These are phyloP conservation scores for Irpex sp. DNA, from an alignment of 1,284 basidiomycete genomes.

Conservation along the genomic window DNA sequence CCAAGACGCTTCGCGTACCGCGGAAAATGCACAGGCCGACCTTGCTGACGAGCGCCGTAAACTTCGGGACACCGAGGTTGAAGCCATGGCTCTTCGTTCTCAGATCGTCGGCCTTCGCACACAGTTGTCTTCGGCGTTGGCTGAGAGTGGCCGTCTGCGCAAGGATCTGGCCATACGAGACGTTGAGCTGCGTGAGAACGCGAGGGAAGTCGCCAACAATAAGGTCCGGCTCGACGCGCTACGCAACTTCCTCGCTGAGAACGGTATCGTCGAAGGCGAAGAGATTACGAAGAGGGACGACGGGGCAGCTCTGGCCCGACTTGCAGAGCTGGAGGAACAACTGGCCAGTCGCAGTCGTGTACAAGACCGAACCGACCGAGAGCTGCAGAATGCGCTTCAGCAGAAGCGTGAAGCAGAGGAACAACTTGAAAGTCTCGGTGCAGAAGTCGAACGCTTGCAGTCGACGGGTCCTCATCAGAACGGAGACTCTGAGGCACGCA, in stretches of 20 bases:
- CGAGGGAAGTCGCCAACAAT: conserved; percentile 69
- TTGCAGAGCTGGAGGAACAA: conserved; percentile 72
- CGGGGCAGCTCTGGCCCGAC: conserved; percentile 44
- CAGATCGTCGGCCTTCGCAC: conserved; percentile 79
- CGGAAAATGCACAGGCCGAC: conserved; percentile 68
- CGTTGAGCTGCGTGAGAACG: conserved; percentile 60
- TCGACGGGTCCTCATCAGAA: conserved; percentile 34
- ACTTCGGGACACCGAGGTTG: conserved; percentile 65
- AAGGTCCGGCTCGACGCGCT: conserved; percentile 80
- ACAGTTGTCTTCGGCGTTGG: conserved; percentile 71
- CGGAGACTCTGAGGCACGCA: conserved; percentile 47
- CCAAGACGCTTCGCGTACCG: conserved; percentile 70
- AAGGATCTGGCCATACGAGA: conserved; percentile 74
- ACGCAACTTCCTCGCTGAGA: conserved; percentile 85
- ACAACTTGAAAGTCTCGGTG: conserved; percentile 60
- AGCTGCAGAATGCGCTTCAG: conserved; percentile 59
- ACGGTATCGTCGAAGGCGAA: conserved; percentile 78
- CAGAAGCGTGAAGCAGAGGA: conserved; percentile 73
- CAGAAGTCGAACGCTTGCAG: conserved; percentile 63
- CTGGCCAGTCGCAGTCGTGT: conserved; percentile 69
- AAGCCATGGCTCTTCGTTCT: conserved; percentile 66
- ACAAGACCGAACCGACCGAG: conserved; percentile 72
- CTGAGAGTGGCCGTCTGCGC: conserved; percentile 71
- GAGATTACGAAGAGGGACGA: conserved; percentile 48
- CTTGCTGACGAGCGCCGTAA: conserved; percentile 70